These are phyloP conservation scores for Blastomyces emzantsi DNA, from an alignment of 2,329 filamentous ascomycete genomes.

Conservation along the genomic window DNA sequence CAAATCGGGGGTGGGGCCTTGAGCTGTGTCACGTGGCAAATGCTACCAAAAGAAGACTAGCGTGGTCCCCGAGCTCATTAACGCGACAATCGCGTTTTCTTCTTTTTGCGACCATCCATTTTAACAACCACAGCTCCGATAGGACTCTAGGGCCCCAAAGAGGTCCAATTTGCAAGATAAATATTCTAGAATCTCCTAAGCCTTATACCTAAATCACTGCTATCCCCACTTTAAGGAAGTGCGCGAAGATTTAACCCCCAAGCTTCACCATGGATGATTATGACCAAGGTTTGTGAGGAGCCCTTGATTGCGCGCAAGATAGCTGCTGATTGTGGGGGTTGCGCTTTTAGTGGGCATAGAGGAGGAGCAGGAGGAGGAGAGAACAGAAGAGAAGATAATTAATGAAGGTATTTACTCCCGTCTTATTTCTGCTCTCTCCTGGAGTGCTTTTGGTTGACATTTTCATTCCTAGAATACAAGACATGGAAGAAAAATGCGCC, in stretches of 20 bases:
- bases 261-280: slow-evolving; percentile 10
- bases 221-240: background rate
- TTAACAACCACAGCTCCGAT: background rate
- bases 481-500: slow-evolving; percentile 99
- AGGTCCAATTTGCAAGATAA: background rate
- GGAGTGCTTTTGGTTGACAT: background rate
- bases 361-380: slow-evolving; percentile 58
- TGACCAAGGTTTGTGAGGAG: slow-evolving; percentile 17
- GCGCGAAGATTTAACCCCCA: background rate
- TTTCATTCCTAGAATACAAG: slow-evolving; percentile 70
- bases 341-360: slow-evolving; percentile 22
- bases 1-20: no score
- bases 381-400: slow-evolving; percentile 75
- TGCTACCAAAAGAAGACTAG: slow-evolving; percentile 3
- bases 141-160: background rate
- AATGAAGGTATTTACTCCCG: slow-evolving; percentile 61
- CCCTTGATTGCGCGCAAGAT: slow-evolving; percentile 8
- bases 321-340: slow-evolving; percentile 1
- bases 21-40: background rate
- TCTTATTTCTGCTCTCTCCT: background rate
- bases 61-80: slow-evolving; percentile 1
- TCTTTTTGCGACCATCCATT: background rate
- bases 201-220: background rate
- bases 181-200: background rate
- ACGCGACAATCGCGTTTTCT: slow-evolving; percentile 10